Base-by-base conservation (phyloP, 306 rosid genomes). In the Trifolium repens region DNA sequence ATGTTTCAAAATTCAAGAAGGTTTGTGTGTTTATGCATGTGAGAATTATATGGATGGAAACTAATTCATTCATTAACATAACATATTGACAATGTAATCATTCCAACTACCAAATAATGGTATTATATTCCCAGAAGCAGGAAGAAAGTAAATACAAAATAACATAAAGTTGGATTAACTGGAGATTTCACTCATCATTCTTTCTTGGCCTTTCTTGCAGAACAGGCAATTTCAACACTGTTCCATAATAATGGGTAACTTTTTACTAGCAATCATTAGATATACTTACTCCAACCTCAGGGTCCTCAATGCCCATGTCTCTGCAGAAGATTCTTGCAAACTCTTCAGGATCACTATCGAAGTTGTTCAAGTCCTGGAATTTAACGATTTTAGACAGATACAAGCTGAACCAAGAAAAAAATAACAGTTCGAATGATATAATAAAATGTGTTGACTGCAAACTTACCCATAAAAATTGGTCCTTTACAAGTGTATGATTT, bases 271-370 rank as follows among this genome's bases (percentile, higher is more conserved):
- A 61, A 73, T 37, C 60, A 17, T 12, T 30, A 17, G 54, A 53
- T 78, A 72, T 49, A 82, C 98, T 94, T 86, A 94, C 98, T 71
- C 96, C 97, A 83, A 89, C 96, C 89, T 92, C 97, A 60, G 96
- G 97, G 79, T 94, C 97, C 71, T 87, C 87, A 80, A 94, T 89
- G 67, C 76, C 96, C 90, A 89, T 87, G 84, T 92, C 99, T 78
- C 70, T 82, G 87, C 99, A 90, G 70, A 94, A 81, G 83, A 75
- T 88, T 79, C 88, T 90, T 8, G 97, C 89, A 78, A 94, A 90
- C 86, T 94, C 96, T 91, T 94, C 99, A 5, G 97, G 97, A 65
- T 94, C 98, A 69, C 98, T 92, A 84, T 92, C 99, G 17, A 86
- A 89, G 87, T 94, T 92, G 89, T 90, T 89, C 92, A 92, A 83